Base-by-base conservation (phyloP, 1,284 basidiomycete species). In the Moniliella sp. region DNA sequence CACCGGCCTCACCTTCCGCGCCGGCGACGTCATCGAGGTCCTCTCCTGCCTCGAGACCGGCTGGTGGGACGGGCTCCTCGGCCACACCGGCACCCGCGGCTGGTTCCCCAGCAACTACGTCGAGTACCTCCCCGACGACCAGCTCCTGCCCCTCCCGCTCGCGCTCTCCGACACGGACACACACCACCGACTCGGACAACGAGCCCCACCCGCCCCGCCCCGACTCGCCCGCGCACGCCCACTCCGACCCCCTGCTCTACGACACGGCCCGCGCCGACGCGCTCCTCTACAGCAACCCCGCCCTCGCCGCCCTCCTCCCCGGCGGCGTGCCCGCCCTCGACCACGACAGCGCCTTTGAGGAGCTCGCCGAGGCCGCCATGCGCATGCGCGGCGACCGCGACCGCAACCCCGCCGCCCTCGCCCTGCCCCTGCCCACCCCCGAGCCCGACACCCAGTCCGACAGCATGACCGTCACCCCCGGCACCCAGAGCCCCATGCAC, bases 71-170 rank as follows among this genome's bases (percentile, higher is more conserved):
- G 88, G 91, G 5, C 67, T 94, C 39, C 67, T 93, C 18, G 75
- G 76, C 31, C n/a, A n/a, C n/a, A 47, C 52, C 4, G 37, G 48
- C 11, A 39, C 44, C 5, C 42, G 88, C 32, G 88, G 88, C 28
- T 94, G 88, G 88, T 93, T 97, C 62, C 88, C 88, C 9, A 83
- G 78, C 44, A 97, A 94, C 66, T 93, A 88, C 64, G 83, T 93
- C 28, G 66, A 69, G 29, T 61, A 73, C 39, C 74, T 91, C 39
- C 68, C 75, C 17, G 76, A 81, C 43, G 73, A 78, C 43, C 80
- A 84, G 53, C 54, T 47, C n/a, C n/a, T 5, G 40, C 47, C 25
- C n/a, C n/a, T n/a, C n/a, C n/a, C n/a, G n/a, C n/a, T n/a, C n/a
- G n/a, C n/a, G n/a, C n/a, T n/a, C 16, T 15, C 16, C 14, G 14